Conservation (phyloP, 2,329 filamentous ascomycete genomes). For the Xylariaceae sp. region DNA sequence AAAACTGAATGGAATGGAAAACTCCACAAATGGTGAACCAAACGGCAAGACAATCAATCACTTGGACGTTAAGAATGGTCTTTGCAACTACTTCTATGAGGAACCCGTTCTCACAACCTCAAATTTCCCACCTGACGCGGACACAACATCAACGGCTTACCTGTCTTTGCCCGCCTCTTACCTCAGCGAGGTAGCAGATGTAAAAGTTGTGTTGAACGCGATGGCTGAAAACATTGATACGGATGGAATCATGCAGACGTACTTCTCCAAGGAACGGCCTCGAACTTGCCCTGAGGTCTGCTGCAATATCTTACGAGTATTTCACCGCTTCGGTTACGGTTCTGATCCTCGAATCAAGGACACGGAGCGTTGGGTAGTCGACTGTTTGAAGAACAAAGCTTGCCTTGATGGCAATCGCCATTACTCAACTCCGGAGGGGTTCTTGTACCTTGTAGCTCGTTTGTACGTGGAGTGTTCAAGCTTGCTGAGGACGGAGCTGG, state of each 20-base stretch:
- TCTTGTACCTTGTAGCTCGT: slow-evolving; percentile 31
- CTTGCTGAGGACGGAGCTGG: slow-evolving; percentile 8
- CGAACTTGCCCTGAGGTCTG: slow-evolving; percentile 32
- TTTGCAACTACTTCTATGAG: slow-evolving; percentile 35
- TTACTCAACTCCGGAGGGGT: slow-evolving; percentile 30
- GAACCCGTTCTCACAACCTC: slow-evolving; percentile 20
- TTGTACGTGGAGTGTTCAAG: slow-evolving; percentile 22
- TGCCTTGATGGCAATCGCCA: slow-evolving; percentile 27
- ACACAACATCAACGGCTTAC: slow-evolving; percentile 36
- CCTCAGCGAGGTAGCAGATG: slow-evolving; percentile 19
- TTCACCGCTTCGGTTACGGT: slow-evolving; percentile 29
- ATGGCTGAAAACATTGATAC: slow-evolving; percentile 30
- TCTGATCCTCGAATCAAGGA: slow-evolving; percentile 23
- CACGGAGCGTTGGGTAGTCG: slow-evolving; percentile 31
- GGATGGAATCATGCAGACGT: slow-evolving; percentile 32
- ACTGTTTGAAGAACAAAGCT: slow-evolving; percentile 28
- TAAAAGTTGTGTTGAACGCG: neutral
- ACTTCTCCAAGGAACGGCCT: slow-evolving; percentile 28
- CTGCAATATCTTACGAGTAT: slow-evolving; percentile 35
- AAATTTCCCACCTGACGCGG: slow-evolving; percentile 33
- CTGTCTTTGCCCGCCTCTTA: slow-evolving; percentile 22
- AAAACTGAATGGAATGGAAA: neutral
- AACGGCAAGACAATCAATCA: too few relatives aligned
- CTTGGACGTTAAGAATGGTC: too few relatives aligned
- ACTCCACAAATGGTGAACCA: too few relatives aligned